These are phyloP conservation scores for Acacia pycnantha DNA, from an alignment of 331 rosid species.

Conservation along the genomic window DNA sequence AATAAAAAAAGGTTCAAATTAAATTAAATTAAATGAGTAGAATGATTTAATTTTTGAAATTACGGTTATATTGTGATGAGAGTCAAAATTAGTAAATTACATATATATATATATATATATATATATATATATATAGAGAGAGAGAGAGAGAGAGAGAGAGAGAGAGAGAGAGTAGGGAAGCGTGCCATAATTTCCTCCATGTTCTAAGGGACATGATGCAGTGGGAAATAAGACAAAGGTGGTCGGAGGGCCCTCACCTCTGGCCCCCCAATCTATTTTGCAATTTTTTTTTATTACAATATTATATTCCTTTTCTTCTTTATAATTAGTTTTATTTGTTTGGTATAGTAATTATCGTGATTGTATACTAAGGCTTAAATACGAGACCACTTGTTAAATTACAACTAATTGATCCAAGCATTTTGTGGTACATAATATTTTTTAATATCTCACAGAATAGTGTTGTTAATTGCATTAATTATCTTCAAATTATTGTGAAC, in stretches of 20 bases:
- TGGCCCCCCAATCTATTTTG: slow-evolving; percentile 14
- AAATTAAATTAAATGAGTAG: neutral
- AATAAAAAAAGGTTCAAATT: neutral
- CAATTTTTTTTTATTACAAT: neutral
- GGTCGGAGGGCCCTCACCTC: slow-evolving; percentile 48
- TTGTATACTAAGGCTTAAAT: no score
- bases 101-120: no score
- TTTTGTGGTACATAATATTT: no score
- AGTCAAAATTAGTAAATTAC: neutral
- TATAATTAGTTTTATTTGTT: neutral
- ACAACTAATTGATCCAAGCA: no score
- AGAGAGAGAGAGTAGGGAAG: slow-evolving; percentile 35
- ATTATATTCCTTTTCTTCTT: neutral
- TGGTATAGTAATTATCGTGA: no score
- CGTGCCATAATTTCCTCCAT: slow-evolving; percentile 88
- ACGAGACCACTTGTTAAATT: no score
- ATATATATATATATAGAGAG: no score
- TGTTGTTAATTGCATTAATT: neutral
- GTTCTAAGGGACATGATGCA: slow-evolving; percentile 76
- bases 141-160: neutral
- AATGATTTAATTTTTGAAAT: neutral
- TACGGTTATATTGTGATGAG: neutral
- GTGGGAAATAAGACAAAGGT: slow-evolving; percentile 52
- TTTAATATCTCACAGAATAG: neutral
- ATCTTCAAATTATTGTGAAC: neutral